Evolutionary conservation across 768 basidiomycete species (phyloP).

Genomic region (Mycena sanguinolenta): DNA sequence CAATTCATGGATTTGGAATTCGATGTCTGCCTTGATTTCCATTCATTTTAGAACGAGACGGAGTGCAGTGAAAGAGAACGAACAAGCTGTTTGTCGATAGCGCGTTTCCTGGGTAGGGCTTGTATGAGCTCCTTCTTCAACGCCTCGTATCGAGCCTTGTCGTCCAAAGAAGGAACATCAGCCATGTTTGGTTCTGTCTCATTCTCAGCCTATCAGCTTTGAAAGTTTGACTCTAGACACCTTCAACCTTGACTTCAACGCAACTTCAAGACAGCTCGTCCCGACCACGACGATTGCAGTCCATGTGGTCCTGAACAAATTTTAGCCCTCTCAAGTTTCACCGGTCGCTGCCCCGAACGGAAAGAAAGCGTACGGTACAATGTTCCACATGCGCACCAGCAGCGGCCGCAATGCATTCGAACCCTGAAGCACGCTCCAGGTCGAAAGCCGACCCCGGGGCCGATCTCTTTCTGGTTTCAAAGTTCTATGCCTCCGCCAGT

Average conservation of each 20-base stretch:
- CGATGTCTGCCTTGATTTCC: slow-evolving; percentile 73
- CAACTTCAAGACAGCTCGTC: too few species aligned
- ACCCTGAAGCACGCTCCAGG: too few species aligned
- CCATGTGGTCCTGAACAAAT: too few species aligned
- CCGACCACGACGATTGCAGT: too few species aligned
- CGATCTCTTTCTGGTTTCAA: neutral
- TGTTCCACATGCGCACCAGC: too few species aligned
- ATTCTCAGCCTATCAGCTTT: neutral
- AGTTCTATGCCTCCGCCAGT: neutral
- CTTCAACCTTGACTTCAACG: too few species aligned
- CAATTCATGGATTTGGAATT: slow-evolving; percentile 82
- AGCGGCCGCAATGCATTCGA: too few species aligned
- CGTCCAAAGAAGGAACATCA: slow-evolving; percentile 56
- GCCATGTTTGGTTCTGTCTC: slow-evolving; percentile 25
- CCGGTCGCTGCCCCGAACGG: too few species aligned
- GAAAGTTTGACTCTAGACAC: too few species aligned
- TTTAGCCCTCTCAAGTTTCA: too few species aligned
- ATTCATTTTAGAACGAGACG: neutral
- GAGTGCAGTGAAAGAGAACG: slow-evolving; percentile 41
- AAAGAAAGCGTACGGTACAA: too few species aligned
- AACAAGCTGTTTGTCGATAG: slow-evolving; percentile 83
- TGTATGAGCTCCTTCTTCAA: slow-evolving; percentile 82
- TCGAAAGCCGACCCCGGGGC: too few species aligned
- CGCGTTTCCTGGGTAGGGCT: slow-evolving; percentile 81
- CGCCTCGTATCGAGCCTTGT: slow-evolving; percentile 77